Conservation (phyloP, 176 grass and related monocot genomes). For the Hordeum marinum region DNA sequence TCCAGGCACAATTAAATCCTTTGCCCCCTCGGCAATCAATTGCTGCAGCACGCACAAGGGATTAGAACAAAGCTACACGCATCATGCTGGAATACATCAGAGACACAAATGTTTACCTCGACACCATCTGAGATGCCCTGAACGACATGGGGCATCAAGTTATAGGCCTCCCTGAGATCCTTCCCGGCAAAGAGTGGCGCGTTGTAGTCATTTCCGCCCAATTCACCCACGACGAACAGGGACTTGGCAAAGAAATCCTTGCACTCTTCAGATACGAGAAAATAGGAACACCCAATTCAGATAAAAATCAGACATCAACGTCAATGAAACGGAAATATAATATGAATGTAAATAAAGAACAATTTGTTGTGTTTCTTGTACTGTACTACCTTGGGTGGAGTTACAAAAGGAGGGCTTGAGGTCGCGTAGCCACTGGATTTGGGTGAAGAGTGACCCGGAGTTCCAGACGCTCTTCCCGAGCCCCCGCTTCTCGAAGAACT, state of each 20-base stretch:
- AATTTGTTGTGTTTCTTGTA: neutral
- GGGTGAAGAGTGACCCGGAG: constrained; percentile 65
- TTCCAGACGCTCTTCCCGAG: constrained; percentile 67
- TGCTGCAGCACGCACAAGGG: constrained; percentile 27
- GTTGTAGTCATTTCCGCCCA: constrained; percentile 83
- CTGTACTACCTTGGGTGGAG: constrained; percentile 58
- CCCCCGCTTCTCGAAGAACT: constrained; percentile 58
- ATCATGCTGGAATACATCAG: neutral
- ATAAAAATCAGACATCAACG: neutral
- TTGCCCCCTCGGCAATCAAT: constrained; percentile 76
- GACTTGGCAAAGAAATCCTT: constrained; percentile 56
- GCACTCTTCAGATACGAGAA: constrained; percentile 41
- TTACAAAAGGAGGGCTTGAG: constrained; percentile 65
- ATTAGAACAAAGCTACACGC: neutral
- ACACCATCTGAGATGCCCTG: constrained; percentile 57
- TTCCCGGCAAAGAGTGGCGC: constrained; percentile 60
- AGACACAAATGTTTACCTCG: constrained; percentile 34
- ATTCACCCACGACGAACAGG: constrained; percentile 73
- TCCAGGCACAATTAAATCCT: constrained; percentile 84
- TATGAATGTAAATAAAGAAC: neutral
- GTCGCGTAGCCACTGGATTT: constrained; percentile 88
- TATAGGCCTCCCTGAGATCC: constrained; percentile 65
- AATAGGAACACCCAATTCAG: neutral
- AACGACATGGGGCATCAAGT: constrained; percentile 58
- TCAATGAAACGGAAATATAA: neutral